Evolutionary conservation across 2,329 filamentous ascomycete species (phyloP), one percentile per base, ranked within the genome.

Genomic region (Lecanoromycetidae sp.): DNA sequence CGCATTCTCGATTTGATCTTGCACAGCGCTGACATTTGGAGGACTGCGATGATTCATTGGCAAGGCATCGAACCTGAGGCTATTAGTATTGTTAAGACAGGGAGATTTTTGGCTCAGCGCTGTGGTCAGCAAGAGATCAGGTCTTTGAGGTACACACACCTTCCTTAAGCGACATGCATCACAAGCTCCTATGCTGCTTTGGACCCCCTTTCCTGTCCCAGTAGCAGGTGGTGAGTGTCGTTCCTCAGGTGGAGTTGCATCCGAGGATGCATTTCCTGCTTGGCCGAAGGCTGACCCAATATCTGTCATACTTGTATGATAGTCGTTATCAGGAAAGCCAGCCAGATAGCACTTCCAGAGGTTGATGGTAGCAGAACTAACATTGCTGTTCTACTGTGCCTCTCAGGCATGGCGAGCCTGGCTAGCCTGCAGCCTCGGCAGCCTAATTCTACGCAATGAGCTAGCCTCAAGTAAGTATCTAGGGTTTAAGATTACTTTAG

Each of bases 61-160:
- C 80, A 58, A 94, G 86, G 66, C 87, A 94, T 54, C 86, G 82
- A 50, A 94, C 87, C 63, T 87, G 33, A n/a, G n/a, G n/a, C n/a
- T n/a, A n/a, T 12, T 10, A 38, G 5, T 8, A n/a, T 23, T 26
- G 10, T 23, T 4, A 36, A 22, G 12, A n/a, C 13, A 1, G 4
- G 32, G 4, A 7, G 10, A 38, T 36, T 10, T 20, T 15, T 13
- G 12, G n/a, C 4, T 44, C 23, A 17, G 27, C 25, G 22, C 26
- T 29, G 8, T 8, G 10, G 13, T n/a, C n/a, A n/a, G n/a, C n/a
- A n/a, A n/a, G n/a, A n/a, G n/a, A n/a, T n/a, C n/a, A n/a, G n/a
- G n/a, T n/a, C n/a, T n/a, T n/a, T n/a, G n/a, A n/a, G n/a, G n/a
- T n/a, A n/a, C n/a, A 4, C 23, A 10, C 22, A 51, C 49, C 27